Evolutionary conservation across 805 yeast species (phyloP).

Genomic region (Kazachstania kunashirensis): DNA sequence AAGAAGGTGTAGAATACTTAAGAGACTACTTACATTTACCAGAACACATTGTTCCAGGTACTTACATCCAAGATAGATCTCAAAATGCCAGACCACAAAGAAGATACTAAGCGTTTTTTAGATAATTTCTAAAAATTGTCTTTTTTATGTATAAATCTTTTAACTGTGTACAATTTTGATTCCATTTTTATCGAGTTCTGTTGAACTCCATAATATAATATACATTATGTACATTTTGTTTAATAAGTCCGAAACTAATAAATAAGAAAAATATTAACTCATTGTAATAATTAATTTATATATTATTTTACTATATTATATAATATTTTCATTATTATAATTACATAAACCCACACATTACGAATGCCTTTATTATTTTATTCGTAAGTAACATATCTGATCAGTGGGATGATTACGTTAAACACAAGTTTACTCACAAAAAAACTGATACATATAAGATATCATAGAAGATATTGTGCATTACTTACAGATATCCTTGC

Average conservation of each 20-base stretch:
- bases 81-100: constrained; percentile 61
- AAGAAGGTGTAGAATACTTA: constrained; percentile 97
- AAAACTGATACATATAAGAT: no score
- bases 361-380: no score
- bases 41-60: constrained; percentile 96
- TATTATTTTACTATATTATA: no score
- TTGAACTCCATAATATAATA: background rate
- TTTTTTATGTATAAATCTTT: background rate
- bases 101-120: constrained; percentile 27
- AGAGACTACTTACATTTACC: constrained; percentile 98
- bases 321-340: no score
- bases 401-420: no score
- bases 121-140: background rate
- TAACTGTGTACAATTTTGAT: constrained; percentile 3
- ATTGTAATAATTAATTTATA: no score
- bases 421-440: no score
- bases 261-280: constrained; percentile 3
- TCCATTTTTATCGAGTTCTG: background rate
- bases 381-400: no score
- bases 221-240: constrained; percentile 6
- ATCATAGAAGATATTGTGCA: no score
- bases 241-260: constrained; percentile 5
- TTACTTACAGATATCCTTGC: no score
- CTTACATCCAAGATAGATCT: constrained; percentile 91
- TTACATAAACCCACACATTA: no score